These are phyloP conservation scores for Lachancea sp. DNA, from an alignment of 805 yeast genomes.

Conservation along the genomic window DNA sequence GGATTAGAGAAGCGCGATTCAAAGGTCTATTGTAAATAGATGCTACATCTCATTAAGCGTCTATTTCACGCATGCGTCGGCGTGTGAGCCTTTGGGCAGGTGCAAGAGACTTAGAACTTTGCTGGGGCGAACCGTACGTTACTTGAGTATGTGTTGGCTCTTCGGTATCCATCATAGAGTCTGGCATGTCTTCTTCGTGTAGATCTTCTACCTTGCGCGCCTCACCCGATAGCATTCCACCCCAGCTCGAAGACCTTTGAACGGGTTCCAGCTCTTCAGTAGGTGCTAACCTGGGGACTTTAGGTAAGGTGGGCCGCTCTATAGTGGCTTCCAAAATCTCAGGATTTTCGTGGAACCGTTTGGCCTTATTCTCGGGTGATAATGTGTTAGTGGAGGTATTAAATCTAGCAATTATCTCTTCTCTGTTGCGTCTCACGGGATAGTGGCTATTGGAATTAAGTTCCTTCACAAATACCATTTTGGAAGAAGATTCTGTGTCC, in stretches of 20 bases:
- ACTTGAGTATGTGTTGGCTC: slow-evolving; percentile 21
- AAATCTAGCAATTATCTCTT: not conserved
- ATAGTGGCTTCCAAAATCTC: not conserved
- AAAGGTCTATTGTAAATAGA: too few species aligned
- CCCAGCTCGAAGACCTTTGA: slow-evolving; percentile 27
- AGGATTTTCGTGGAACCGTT: not conserved
- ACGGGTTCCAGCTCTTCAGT: slow-evolving; percentile 9
- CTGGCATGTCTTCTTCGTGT: slow-evolving; percentile 1
- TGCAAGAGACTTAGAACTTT: not conserved
- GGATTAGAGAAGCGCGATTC: too few species aligned
- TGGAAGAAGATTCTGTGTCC: not conserved
- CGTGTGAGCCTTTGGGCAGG: slow-evolving; percentile 20
- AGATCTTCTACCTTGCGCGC: slow-evolving; percentile 11
- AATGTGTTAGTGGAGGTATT: not conserved
- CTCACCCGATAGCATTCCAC: slow-evolving; percentile 22
- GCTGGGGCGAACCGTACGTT: slow-evolving; percentile 23
- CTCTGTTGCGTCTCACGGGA: not conserved
- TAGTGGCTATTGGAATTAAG: not conserved
- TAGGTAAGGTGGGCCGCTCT: not conserved
- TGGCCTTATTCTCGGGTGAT: not conserved
- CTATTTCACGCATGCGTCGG: slow-evolving; percentile 19
- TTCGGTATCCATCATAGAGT: slow-evolving; percentile 5
- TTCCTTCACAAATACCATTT: not conserved
- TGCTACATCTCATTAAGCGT: not conserved
- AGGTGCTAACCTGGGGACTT: slow-evolving; percentile 4